Conservation (phyloP, 2,329 filamentous ascomycete genomes). For the Colletotrichum sp. region DNA sequence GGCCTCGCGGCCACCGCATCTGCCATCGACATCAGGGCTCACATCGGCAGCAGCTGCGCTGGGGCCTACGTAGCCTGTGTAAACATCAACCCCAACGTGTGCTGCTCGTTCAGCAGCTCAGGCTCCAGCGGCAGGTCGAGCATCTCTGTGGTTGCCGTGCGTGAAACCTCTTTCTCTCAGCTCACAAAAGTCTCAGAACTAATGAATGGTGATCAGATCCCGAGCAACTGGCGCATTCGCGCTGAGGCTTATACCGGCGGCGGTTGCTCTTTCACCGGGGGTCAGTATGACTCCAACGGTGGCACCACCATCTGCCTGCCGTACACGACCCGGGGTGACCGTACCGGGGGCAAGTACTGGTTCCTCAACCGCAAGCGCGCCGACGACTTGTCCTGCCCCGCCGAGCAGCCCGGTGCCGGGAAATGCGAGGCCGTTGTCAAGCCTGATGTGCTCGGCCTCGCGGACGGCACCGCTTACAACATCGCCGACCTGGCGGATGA, state of each 20-base stretch:
- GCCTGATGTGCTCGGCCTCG: not conserved
- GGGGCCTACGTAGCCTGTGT: not conserved
- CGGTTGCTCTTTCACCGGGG: not conserved
- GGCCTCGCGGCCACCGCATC: not conserved
- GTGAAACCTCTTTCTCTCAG: not conserved
- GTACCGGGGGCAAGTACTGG: constrained; percentile 1
- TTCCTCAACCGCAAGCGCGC: constrained; percentile 8
- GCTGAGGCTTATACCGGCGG: not conserved
- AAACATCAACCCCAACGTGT: constrained; percentile 9
- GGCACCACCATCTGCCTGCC: not conserved
- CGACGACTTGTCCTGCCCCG: constrained; percentile 1
- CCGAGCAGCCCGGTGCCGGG: not conserved
- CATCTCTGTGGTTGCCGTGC: not conserved
- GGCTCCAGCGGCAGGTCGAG: not conserved
- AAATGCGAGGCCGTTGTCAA: constrained; percentile 6
- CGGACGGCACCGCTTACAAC: constrained; percentile 5
- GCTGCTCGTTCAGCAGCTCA: constrained; percentile 1
- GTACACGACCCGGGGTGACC: constrained; percentile 3
- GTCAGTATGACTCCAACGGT: not conserved
- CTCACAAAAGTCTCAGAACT: not conserved
- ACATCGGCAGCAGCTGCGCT: not conserved
- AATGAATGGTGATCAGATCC: not conserved
- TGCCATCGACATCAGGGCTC: constrained; percentile 3
- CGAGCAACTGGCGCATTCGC: constrained; percentile 9
- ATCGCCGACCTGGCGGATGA: not conserved